Base-by-base conservation (phyloP, 805 yeast genomes). In the Starmerella floris region DNA sequence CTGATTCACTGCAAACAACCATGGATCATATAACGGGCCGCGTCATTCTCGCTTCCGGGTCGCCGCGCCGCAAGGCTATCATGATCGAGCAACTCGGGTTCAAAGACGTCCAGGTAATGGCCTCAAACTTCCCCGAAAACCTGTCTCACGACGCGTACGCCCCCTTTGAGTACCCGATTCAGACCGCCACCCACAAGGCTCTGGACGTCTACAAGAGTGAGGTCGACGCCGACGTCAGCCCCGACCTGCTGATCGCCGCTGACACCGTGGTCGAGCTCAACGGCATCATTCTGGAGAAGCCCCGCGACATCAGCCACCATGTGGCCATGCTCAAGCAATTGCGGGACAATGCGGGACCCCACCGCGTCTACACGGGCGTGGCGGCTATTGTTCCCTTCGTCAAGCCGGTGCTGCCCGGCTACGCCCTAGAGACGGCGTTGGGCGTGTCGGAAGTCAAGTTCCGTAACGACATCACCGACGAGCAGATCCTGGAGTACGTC, bases 1-100 rank as follows among this genome's bases (percentile, higher is more conserved):
- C n/a, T n/a, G n/a, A n/a, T 25, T 13, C 28, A 9, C 28, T 13
- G 28, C 28, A 25, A 25, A 25, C 28, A 25, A 25, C 22, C 5
- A 33, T 33, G 36, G 36, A 33, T 4, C 36, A 33, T 9, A 50
- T 50, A 42, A 42, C 43, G 15, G 55, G 51, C 10, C 40, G 46
- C 4, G 55, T 87, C 22, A 64, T 83, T 4, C 67, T 88, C 5
- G 95, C 94, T 0, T 83, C 95, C 2, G 71, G 81, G 1, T 87
- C 96, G 0, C 88, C 93, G 2, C 68, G 95, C 46, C 64, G 98
- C 44, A 61, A 65, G 41, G 83, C 82, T 43, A 79, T 91, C n/a
- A 54, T 91, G 23, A 55, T 59, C 4, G 74, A 79, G 51, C 48
- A 62, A 40, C 49, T 65, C 16, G 68, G 67, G 2, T 43, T 61